Conservation (phyloP, 2,329 filamentous ascomycete genomes). For the Talaromyces islandicus region DNA sequence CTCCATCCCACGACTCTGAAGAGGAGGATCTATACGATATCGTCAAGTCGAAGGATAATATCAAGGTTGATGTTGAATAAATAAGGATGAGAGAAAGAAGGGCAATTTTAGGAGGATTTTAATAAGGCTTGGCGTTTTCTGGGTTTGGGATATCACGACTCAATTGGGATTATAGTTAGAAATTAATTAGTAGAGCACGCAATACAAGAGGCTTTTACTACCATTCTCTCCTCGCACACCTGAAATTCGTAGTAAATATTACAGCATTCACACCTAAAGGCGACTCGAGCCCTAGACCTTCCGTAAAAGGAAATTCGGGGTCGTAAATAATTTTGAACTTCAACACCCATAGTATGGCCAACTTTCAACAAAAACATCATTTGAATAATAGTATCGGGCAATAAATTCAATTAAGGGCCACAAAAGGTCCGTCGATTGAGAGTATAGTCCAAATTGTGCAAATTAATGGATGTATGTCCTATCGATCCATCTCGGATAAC, state of each 20-base stretch:
- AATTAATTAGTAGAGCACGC: background rate
- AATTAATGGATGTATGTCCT: too few relatives aligned
- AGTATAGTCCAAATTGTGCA: too few relatives aligned
- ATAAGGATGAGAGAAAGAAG: background rate
- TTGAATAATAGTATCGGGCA: too few relatives aligned
- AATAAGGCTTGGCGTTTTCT: background rate
- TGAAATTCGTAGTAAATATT: background rate
- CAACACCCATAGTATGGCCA: too few relatives aligned
- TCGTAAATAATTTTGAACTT: too few relatives aligned
- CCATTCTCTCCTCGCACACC: background rate
- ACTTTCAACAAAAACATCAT: too few relatives aligned
- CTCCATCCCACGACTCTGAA: slow-evolving; percentile 8
- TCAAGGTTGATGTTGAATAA: slow-evolving; percentile 7
- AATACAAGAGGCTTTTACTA: background rate
- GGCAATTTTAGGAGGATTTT: background rate
- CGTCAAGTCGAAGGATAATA: background rate
- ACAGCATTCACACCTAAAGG: too few relatives aligned
- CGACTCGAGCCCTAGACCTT: too few relatives aligned
- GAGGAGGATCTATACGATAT: slow-evolving; percentile 8
- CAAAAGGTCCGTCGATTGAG: too few relatives aligned
- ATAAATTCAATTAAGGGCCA: too few relatives aligned
- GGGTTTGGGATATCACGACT: background rate
- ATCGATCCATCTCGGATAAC: too few relatives aligned
- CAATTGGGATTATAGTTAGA: background rate
- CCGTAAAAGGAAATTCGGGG: too few relatives aligned